Conservation (phyloP, 805 yeast species). For the Zygoascus tannicola region DNA sequence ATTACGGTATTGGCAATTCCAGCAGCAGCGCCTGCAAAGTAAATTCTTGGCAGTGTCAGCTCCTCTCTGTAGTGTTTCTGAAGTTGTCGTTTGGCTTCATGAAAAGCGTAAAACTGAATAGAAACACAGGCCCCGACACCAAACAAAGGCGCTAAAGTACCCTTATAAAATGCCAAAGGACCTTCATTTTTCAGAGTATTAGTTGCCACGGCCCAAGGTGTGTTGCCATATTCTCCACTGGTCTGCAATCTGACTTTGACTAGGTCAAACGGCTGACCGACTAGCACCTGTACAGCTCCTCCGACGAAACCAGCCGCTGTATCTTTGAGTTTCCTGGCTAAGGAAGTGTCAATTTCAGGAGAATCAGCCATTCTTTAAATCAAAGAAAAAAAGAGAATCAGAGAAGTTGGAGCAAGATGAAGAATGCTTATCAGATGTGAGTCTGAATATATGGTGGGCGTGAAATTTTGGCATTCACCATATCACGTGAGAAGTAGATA, state of each 20-base stretch:
- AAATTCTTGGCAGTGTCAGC: conserved; percentile 46
- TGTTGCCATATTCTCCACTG: conserved; percentile 41
- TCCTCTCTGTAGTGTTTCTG: conserved; percentile 23
- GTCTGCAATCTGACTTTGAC: conserved; percentile 64
- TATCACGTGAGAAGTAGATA: background rate
- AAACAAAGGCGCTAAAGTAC: conserved; percentile 58
- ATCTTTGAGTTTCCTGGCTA: conserved; percentile 42
- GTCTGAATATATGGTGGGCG: background rate
- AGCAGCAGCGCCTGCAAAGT: conserved; percentile 54
- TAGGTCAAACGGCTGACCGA: conserved; percentile 63
- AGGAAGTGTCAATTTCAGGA: conserved; percentile 20
- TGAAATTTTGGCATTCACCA: background rate
- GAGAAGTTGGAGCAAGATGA: no score
- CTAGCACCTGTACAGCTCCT: conserved; percentile 45
- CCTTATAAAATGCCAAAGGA: conserved; percentile 51
- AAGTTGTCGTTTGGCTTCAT: conserved; percentile 55
- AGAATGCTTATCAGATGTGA: no score
- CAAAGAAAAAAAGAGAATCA: background rate
- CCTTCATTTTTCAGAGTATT: conserved; percentile 53
- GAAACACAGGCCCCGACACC: conserved; percentile 67
- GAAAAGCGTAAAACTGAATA: conserved; percentile 61
- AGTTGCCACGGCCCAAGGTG: conserved; percentile 43
- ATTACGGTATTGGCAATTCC: conserved; percentile 58
- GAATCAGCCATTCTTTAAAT: background rate
- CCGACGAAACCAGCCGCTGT: conserved; percentile 46